Evolutionary conservation across 2,329 filamentous ascomycete genomes (phyloP).

Genomic region (Fusarium ambrosium): DNA sequence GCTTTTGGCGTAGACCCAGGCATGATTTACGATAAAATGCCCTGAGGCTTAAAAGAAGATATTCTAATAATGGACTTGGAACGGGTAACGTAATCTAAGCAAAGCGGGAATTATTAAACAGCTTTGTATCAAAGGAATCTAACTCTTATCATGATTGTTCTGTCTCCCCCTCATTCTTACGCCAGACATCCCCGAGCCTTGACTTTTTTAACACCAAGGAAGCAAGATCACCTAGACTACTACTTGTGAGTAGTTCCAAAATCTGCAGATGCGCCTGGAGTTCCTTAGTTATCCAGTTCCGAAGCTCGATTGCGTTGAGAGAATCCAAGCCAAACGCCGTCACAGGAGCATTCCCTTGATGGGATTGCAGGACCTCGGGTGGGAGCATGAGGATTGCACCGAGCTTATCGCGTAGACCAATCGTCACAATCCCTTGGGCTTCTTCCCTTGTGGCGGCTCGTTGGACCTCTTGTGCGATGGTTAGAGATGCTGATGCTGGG

Average conservation of each 20-base stretch:
- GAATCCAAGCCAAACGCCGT: neutral
- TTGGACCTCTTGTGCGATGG: neutral
- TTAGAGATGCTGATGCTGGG: neutral
- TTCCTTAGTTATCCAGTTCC: neutral
- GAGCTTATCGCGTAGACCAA: neutral
- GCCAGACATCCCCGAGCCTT: neutral
- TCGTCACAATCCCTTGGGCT: neutral
- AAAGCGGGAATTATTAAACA: neutral
- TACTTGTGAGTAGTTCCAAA: neutral
- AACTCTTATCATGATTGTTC: neutral
- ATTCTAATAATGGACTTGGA: rapidly evolving
- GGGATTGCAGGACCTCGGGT: neutral
- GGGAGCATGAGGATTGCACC: neutral
- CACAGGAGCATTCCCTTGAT: neutral
- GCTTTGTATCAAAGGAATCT: neutral
- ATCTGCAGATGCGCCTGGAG: neutral
- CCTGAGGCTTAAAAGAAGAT: neutral
- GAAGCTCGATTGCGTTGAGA: neutral
- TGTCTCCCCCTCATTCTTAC: neutral
- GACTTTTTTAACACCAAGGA: neutral
- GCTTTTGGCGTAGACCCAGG: no score
- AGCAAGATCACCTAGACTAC: neutral
- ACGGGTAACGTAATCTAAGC: no score
- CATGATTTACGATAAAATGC: neutral
- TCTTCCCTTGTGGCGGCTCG: neutral